These are phyloP conservation scores for Didymella lethalis DNA, from an alignment of 2,329 filamentous ascomycete genomes.

Conservation along the genomic window DNA sequence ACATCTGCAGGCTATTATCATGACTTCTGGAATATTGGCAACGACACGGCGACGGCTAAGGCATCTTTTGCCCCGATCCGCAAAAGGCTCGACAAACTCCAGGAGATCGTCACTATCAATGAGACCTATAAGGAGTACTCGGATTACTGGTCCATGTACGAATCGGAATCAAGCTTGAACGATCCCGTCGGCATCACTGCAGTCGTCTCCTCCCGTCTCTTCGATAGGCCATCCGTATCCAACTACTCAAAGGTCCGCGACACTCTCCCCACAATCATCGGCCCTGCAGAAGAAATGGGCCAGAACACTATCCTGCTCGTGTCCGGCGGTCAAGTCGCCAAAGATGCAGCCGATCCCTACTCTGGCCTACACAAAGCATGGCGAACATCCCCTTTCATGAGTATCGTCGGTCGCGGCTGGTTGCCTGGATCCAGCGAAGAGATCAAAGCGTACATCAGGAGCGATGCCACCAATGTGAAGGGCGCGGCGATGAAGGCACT, in stretches of 20 bases:
- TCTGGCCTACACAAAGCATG: conserved; percentile 4
- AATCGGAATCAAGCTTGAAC: conserved; percentile 1
- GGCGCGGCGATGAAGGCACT: conserved; percentile 3
- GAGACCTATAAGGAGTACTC: conserved; percentile 3
- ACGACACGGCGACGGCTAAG: background rate
- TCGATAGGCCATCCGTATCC: conserved; percentile 3
- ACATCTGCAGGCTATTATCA: conserved; percentile 7
- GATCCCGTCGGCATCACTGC: conserved; percentile 1
- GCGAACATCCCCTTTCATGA: conserved; percentile 4
- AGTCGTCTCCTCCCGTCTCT: background rate
- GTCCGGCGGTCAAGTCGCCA: conserved; percentile 1
- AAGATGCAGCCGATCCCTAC: background rate
- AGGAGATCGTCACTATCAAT: background rate
- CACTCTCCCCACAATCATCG: background rate
- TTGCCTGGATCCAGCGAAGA: background rate
- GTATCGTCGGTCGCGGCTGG: conserved; percentile 2
- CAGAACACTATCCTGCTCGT: conserved; percentile 8
- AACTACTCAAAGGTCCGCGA: background rate
- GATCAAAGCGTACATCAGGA: conserved; percentile 1
- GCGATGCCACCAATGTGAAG: conserved; percentile 1
- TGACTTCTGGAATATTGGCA: conserved; percentile 8
- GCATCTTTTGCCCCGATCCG: background rate
- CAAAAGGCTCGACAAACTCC: background rate
- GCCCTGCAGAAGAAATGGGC: background rate
- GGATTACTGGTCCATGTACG: conserved; percentile 8